Conservation (phyloP, 805 yeast genomes). For the Yueomyces sinensis region DNA sequence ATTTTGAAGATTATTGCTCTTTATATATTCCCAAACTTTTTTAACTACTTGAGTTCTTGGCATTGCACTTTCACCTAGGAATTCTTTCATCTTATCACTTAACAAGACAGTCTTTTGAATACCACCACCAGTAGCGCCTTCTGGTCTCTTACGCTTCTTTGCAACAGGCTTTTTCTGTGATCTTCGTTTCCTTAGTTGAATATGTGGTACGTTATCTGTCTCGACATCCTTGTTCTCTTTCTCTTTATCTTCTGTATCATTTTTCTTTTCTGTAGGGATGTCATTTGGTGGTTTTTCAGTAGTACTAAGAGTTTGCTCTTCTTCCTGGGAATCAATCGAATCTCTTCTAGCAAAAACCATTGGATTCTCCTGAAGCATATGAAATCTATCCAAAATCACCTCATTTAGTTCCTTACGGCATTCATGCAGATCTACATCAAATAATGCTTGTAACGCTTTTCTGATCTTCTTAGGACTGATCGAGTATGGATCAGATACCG, state of each 20-base stretch:
- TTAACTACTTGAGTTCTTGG: slow-evolving; percentile 65
- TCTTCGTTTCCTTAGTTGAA: slow-evolving; percentile 2
- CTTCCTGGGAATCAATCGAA: slow-evolving; percentile 32
- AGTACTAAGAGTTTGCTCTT: slow-evolving; percentile 13
- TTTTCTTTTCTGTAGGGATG: background rate
- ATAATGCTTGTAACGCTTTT: slow-evolving; percentile 58
- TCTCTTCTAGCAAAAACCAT: slow-evolving; percentile 17
- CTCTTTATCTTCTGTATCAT: slow-evolving; percentile 5
- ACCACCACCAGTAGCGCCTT: slow-evolving; percentile 21
- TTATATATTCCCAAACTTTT: slow-evolving; percentile 57
- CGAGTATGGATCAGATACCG: slow-evolving; percentile 55
- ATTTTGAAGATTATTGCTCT: slow-evolving; percentile 47
- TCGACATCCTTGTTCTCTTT: slow-evolving; percentile 2
- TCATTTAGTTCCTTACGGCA: slow-evolving; percentile 44
- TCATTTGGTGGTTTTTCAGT: slow-evolving; percentile 4
- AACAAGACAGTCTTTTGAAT: slow-evolving; percentile 32
- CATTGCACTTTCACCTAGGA: slow-evolving; percentile 33
- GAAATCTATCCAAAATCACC: slow-evolving; percentile 46
- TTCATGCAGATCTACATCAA: slow-evolving; percentile 40
- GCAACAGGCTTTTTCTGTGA: slow-evolving; percentile 8
- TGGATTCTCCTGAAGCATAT: slow-evolving; percentile 27
- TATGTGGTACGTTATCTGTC: slow-evolving; percentile 5
- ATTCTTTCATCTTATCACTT: slow-evolving; percentile 36
- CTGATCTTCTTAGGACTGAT: slow-evolving; percentile 63
- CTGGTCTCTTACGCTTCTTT: slow-evolving; percentile 1